Base-by-base conservation (phyloP, 2,329 filamentous ascomycete species). In the Xylaria sp. region DNA sequence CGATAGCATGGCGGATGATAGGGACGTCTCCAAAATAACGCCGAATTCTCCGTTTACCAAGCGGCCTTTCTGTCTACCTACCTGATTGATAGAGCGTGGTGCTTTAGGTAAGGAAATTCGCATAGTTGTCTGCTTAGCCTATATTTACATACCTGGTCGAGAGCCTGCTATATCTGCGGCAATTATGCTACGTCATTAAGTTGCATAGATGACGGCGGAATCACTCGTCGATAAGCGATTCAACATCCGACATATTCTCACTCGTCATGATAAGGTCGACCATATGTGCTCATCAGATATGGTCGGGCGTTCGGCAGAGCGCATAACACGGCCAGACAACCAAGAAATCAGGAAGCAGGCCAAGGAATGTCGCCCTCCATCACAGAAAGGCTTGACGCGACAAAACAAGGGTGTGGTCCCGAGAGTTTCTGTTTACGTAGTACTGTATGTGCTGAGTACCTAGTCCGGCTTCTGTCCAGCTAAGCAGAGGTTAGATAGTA, bases 291-390 rank as follows among this genome's bases (percentile, higher is more conserved):
- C 25, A 21, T 21, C 19, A 27, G 41, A n/a, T 33, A 10, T 31
- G 33, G 31, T 47, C 54, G 46, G 54, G 38, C 44, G 9, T 51
- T 58, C 54, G 54, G 54, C 54, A 58, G 19, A 4, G 17, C 4
- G 31, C 41, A 51, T 19, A 17, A 35, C 15, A 44, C 29, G 29
- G 38, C 27, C 29, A 23, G n/a, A 2, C 29, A 21, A 33, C n/a
- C 15, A 27, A 9, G 13, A 25, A 17, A n/a, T n/a, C n/a, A n/a
- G n/a, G n/a, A 13, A 17, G 29, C 10, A 46, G 25, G 47, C 48
- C 55, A 58, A 46, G n/a, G 47, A 52, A 31, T 13, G 23, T 47
- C 13, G 31, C 48, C 55, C 47, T 53, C 55, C 47, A 58, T 58
- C 29, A 47, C 15, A 23, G 40, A 47, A 38, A 46, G 55, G 6